These are phyloP conservation scores for Botrytis galanthina DNA, from an alignment of 2,329 filamentous ascomycete species.

Conservation along the genomic window DNA sequence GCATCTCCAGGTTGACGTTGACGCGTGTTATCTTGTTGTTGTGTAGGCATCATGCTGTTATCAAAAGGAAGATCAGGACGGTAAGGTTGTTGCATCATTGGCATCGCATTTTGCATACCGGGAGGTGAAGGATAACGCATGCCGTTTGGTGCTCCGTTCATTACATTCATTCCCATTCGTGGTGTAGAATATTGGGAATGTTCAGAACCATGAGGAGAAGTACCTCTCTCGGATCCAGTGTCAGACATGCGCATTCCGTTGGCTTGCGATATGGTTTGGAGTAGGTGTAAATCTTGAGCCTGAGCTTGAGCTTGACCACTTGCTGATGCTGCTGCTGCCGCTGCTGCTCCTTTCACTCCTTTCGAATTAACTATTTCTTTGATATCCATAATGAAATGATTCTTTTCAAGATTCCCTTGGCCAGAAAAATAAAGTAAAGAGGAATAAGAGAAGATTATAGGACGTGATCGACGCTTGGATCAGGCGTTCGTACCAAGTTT, in stretches of 20 bases:
- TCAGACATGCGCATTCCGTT: constrained; percentile 38
- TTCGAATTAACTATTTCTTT: constrained; percentile 41
- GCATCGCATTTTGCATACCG: constrained; percentile 38
- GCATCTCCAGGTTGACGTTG: constrained; percentile 26
- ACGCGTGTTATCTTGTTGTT: constrained; percentile 32
- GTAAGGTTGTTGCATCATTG: constrained; percentile 39
- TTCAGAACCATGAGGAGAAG: constrained; percentile 40
- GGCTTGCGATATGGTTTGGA: constrained; percentile 39
- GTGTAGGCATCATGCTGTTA: constrained; percentile 31
- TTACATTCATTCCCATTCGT: constrained; percentile 35
- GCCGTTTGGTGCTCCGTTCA: constrained; percentile 33
- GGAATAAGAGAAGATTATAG: constrained; percentile 30
- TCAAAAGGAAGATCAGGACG: constrained; percentile 34
- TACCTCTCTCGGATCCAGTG: constrained; percentile 38
- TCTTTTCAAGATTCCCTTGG: constrained; percentile 10
- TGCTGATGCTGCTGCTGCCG: constrained; percentile 34
- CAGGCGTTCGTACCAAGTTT: constrained; percentile 37
- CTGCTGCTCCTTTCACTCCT: constrained; percentile 34
- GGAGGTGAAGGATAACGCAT: constrained; percentile 40
- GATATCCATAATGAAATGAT: constrained; percentile 37
- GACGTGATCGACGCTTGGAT: constrained; percentile 33
- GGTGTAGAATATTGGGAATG: constrained; percentile 39
- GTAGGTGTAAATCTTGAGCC: constrained; percentile 37
- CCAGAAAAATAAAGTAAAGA: not conserved
- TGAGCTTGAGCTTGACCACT: constrained; percentile 34